Percentiles rank a stretch among this genome's conserved stretches.
Conservation (phyloP, 306 rosid species). For the Vachellia pachyceras region DNA sequence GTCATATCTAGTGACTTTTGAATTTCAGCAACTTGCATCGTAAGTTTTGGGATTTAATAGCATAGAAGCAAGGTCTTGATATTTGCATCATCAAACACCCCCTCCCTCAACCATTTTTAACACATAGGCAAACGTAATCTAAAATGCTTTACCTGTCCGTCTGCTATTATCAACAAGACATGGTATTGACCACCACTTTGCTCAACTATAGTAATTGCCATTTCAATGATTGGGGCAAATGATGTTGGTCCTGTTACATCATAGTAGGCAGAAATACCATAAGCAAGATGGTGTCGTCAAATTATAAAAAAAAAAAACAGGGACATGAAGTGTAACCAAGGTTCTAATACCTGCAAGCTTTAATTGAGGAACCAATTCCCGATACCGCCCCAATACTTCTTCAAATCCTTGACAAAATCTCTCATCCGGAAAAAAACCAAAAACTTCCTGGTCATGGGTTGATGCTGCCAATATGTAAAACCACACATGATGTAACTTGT, state of each 20-base stretch:
- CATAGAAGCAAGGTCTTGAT: neutral
- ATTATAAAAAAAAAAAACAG: neutral
- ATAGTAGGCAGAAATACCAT: conserved; percentile 31
- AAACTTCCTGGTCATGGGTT: conserved; percentile 94
- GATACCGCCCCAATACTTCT: conserved; percentile 80
- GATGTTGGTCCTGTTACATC: conserved; percentile 85
- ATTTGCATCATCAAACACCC: conserved; percentile 21
- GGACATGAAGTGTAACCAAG: conserved; percentile 18
- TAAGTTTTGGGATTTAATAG: neutral
- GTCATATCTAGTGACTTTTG: conserved; percentile 15
- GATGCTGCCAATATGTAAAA: conserved; percentile 70
- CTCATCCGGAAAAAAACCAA: conserved; percentile 85
- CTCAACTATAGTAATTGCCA: conserved; percentile 94
- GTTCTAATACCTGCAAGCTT: conserved; percentile 79
- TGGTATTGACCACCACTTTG: conserved; percentile 96
- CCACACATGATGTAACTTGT: conserved; percentile 29
- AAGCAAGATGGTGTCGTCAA: conserved; percentile 14
- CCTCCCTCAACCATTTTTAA: neutral
- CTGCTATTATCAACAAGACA: conserved; percentile 90
- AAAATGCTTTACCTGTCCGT: conserved; percentile 76
- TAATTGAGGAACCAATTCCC: conserved; percentile 82
- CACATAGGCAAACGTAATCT: conserved; percentile 1
- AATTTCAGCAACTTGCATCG: conserved; percentile 23
- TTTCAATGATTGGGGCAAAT: conserved; percentile 90
- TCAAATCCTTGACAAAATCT: conserved; percentile 90